Conservation (phyloP, 2,329 filamentous ascomycete species). For the Claviceps humidiphila region DNA sequence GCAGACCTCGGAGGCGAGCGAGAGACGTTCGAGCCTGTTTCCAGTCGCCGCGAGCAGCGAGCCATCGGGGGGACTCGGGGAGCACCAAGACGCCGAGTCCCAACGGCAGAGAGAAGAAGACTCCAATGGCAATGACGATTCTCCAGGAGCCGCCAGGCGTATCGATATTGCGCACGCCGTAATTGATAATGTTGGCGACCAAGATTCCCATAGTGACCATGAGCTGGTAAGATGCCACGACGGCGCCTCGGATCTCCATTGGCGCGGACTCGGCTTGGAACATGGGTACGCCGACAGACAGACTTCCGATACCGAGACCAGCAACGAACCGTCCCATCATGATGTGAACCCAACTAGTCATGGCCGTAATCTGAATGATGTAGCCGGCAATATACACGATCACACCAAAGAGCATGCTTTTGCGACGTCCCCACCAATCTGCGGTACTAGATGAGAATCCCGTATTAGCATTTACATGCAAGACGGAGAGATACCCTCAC, state of each 20-base stretch:
- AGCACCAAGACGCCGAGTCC: conserved; percentile 38
- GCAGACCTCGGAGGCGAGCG: conserved; percentile 37
- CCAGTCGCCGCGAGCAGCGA: conserved; percentile 33
- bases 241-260: conserved; percentile 47
- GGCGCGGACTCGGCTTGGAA: conserved; percentile 54
- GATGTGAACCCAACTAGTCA: conserved; percentile 48
- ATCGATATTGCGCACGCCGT: conserved; percentile 31
- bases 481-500: background rate
- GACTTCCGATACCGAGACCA: conserved; percentile 53
- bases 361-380: conserved; percentile 50
- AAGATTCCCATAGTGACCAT: conserved; percentile 62
- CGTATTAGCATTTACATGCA: background rate
- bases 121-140: conserved; percentile 45
- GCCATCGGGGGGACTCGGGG: conserved; percentile 45
- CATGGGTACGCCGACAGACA: conserved; percentile 54
- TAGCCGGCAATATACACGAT: conserved; percentile 50
- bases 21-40: conserved; percentile 36
- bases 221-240: conserved; percentile 59
- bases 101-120: conserved; percentile 37
- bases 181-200: conserved; percentile 41
- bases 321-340: conserved; percentile 53
- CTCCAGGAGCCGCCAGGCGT: conserved; percentile 40
- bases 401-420: conserved; percentile 38
- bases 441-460: conserved; percentile 25
- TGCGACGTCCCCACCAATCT: conserved; percentile 44